phyloP scores from a whole-genome alignment of 2,329 filamentous ascomycete species.

The Diaporthe citrichinensis region DNA sequence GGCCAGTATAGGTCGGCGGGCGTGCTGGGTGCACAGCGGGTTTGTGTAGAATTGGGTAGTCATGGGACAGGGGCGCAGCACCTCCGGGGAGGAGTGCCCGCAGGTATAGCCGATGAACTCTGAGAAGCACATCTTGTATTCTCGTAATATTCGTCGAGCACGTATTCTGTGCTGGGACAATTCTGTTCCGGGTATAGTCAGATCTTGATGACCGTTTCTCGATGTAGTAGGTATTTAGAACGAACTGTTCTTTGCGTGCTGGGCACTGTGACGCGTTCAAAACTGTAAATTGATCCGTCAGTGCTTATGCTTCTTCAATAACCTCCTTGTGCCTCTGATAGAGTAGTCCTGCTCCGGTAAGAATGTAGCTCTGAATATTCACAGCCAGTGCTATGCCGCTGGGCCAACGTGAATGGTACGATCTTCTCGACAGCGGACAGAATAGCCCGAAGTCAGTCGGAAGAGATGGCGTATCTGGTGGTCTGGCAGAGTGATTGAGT shows the following conservation, averaged over 20 bases:
- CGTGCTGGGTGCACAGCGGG: conserved; percentile 52
- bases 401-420: neutral
- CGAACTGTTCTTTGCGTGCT: neutral
- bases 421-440: too few relatives aligned
- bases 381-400: neutral
- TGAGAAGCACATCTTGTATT: conserved; percentile 59
- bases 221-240: neutral
- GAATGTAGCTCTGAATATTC: neutral
- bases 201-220: neutral
- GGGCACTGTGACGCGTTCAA: neutral
- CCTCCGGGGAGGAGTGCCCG: conserved; percentile 59
- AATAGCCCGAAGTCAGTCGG: too few relatives aligned
- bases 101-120: conserved; percentile 63
- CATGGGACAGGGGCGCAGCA: conserved; percentile 59
- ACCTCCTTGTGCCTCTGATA: neutral
- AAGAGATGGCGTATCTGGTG: neutral
- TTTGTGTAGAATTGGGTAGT: conserved; percentile 55
- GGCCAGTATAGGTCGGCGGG: conserved; percentile 50
- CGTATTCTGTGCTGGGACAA: neutral
- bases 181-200: neutral
- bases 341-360: neutral
- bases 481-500: neutral
- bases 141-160: neutral
- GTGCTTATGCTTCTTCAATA: neutral
- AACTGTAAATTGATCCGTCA: too few relatives aligned